Evolutionary conservation across 495 filamentous ascomycete genomes (phyloP), one percentile per base, ranked within the genome.

Genomic region (Penicillium macrosclerotiorum): DNA sequence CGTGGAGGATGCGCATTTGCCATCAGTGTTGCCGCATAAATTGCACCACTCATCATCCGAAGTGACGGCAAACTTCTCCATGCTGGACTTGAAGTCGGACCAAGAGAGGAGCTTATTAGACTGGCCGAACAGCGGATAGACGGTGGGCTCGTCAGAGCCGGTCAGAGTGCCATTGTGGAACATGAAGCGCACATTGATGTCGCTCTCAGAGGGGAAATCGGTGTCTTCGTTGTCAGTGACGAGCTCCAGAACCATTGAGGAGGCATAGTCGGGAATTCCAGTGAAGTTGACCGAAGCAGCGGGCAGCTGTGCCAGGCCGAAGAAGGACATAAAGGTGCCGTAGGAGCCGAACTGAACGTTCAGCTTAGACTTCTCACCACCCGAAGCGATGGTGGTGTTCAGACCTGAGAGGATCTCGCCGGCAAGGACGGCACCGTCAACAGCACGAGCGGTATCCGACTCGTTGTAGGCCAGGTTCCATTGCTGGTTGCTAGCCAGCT

Each of bases 381-480:
- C 25, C n/a, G 56, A 51, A n/a, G 60, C 29, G 45, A 80, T 58
- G 44, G 68, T 76, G 0, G 60, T 44, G 30, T 75, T 72, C 17
- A 79, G 67, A 13, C 32, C 42, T 9, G 82, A 57, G n/a, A 76
- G 57, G 23, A 69, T 67, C 43, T 57, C 44, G 6, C 56, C 59
- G 8, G 84, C 73, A 5, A 78, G 59, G 4, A 62, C 64, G 9
- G 69, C 55, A 34, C 75, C 76, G 13, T 68, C 65, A 29, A 80
- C 68, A 45, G 76, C 73, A 18, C 75, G 73, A 31, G 71, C 62
- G 27, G 71, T 52, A 45, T 72, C 68, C 4, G 72, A 60, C 19
- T 65, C 33, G 53, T 77, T 73, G 67, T 74, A 79, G 8, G 75
- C 76, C 22, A 79, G 64, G 63, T 73, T 73, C 50, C 56, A 78